These are phyloP conservation scores for Paspalum vaginatum DNA, from an alignment of 176 grass and related monocot species.

Conservation along the genomic window DNA sequence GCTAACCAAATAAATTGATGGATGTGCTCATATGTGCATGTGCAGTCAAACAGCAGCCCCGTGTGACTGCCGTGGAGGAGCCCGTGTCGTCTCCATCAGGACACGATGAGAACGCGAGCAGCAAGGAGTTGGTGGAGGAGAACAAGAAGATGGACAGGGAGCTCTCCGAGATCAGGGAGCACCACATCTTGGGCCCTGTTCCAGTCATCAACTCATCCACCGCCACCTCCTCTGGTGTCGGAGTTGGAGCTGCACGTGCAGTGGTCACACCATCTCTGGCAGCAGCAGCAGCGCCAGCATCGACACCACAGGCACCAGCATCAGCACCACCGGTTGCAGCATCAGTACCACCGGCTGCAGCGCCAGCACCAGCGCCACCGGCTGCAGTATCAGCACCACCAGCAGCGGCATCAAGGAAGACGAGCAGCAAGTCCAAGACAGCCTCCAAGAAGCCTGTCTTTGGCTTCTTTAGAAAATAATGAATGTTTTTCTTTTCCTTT, in stretches of 20 bases:
- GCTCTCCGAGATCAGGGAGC: conserved; percentile 36
- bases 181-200: conserved; percentile 5
- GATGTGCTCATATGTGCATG: background rate
- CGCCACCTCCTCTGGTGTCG: background rate
- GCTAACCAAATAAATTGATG: background rate
- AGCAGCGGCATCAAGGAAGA: conserved; percentile 18
- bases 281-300: background rate
- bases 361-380: background rate
- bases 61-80: background rate
- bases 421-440: conserved; percentile 40
- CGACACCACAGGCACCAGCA: background rate
- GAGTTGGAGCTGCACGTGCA: background rate
- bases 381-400: background rate
- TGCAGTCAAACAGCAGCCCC: background rate
- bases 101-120: background rate
- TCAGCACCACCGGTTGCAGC: background rate
- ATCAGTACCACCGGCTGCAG: background rate
- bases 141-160: conserved; percentile 30
- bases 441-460: conserved; percentile 48
- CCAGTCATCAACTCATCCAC: background rate
- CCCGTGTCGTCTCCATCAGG: background rate
- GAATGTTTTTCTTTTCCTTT: background rate
- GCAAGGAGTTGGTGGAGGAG: conserved; percentile 22
- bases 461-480: conserved; percentile 57
- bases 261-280: background rate